Base-by-base conservation (phyloP, 116 monocot genomes). In the Zostera marina region DNA sequence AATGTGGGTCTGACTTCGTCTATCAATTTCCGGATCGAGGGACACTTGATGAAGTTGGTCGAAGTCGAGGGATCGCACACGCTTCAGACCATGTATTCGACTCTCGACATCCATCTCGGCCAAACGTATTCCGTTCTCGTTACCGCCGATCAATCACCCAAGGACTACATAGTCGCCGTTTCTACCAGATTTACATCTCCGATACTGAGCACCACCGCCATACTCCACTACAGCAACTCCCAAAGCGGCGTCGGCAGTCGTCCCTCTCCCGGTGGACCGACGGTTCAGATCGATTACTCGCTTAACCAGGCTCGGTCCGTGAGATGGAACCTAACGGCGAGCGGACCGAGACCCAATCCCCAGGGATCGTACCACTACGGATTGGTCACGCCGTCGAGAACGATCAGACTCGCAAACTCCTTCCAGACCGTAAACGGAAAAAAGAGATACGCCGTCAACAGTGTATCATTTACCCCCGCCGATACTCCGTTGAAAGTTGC, bases 361-460 rank as follows among this genome's bases (percentile, higher is more conserved):
- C 92, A 92, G 63, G 92, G 92, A 20, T 82, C 86, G 39, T 92
- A 86, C 41, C 92, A 92, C 67, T 92, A 86, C 53, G 92, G 92
- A 39, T 15, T 80, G 61, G 68, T 92, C 47, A 80, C 72, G 44
- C 74, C 79, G 1, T 44, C 63, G 1, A 47, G 87, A 44, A 86
- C 92, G 8, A 86, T 92, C 17, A 66, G 75, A 62, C 86, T 92
- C 3, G 86, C 86, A 40, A 86, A 77, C 51, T 92, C 92, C 22
- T 77, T 74, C 7, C 66, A 70, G 0, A 1, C 74, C 6, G 77
- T 92, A 59, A 80, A 86, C 44, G 80, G 82, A 23, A 92, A 92
- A 62, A 82, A 80, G 53, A 77, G 86, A 51, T 92, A 83, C 19
- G 87, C 83, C 0, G 80, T 92, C 1, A 92, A 92, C 67, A 78